Percentiles rank a stretch among this genome's conserved stretches.
These are phyloP conservation scores for Coemansia sp. DNA, from an alignment of 192 early-diverging fungal species.

Conservation along the genomic window DNA sequence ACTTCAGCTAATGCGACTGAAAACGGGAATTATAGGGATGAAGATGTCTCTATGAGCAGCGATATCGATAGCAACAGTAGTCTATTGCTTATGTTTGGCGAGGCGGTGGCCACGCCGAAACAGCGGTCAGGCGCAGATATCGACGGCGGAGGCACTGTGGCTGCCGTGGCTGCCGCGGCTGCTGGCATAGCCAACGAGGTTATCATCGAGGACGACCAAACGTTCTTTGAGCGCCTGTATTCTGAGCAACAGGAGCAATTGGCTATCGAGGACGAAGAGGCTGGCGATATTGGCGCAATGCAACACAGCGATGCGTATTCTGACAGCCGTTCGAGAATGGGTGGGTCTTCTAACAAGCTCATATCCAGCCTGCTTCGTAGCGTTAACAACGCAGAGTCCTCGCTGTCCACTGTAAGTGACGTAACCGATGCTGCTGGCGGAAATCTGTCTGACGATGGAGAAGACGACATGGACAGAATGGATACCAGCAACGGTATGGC, in stretches of 20 bases:
- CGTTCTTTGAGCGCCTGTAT: slow-evolving; percentile 78
- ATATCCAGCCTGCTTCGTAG: slow-evolving; percentile 33
- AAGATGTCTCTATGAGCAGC: not conserved
- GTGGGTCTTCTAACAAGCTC: slow-evolving; percentile 22
- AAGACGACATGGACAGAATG: not conserved
- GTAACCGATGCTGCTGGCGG: slow-evolving; percentile 28
- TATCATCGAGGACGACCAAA: slow-evolving; percentile 83
- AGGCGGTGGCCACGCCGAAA: slow-evolving; percentile 55
- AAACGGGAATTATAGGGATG: not conserved
- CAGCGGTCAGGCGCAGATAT: slow-evolving; percentile 63
- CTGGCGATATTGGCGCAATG: slow-evolving; percentile 6
- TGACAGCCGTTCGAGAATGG: slow-evolving; percentile 14
- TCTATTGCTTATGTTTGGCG: slow-evolving; percentile 37
- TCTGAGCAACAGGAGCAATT: slow-evolving; percentile 65
- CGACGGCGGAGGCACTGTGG: slow-evolving; percentile 46
- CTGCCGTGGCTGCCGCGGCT: slow-evolving; percentile 51
- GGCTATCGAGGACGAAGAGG: slow-evolving; percentile 56
- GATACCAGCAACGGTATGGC: not conserved
- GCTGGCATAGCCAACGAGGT: slow-evolving; percentile 62
- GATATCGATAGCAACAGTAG: slow-evolving; percentile 10
- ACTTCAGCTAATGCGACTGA: not conserved
- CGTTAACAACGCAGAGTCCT: slow-evolving; percentile 36
- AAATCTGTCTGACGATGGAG: slow-evolving; percentile 43
- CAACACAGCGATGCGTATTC: slow-evolving; percentile 6
- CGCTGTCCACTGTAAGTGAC: slow-evolving; percentile 37